Conservation (phyloP, 2,329 filamentous ascomycete genomes). For the Talaromyces sp. region DNA sequence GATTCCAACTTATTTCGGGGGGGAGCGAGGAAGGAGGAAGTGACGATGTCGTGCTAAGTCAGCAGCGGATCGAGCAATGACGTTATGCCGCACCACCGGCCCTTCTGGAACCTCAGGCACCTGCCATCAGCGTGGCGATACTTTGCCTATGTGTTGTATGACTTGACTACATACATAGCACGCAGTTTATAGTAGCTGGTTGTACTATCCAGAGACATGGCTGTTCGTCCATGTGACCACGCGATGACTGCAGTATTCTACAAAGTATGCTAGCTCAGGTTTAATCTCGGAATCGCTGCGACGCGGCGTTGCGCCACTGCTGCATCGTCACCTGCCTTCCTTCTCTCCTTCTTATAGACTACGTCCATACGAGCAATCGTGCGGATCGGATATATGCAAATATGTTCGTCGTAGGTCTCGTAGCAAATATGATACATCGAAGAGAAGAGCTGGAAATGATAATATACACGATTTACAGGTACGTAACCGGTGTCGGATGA, state of each 20-base stretch:
- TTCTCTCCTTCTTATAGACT: neutral
- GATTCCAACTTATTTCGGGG: too few relatives aligned
- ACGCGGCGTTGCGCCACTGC: slow-evolving; percentile 3
- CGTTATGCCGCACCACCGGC: slow-evolving; percentile 12
- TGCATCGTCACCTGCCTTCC: neutral
- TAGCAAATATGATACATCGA: slow-evolving; percentile 5
- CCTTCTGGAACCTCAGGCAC: slow-evolving; percentile 5
- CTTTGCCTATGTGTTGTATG: neutral
- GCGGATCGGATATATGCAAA: neutral
- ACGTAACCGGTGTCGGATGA: neutral
- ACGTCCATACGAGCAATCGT: neutral
- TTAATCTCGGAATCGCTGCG: too few relatives aligned
- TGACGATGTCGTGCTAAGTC: too few relatives aligned
- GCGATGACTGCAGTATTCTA: neutral
- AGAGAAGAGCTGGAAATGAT: neutral
- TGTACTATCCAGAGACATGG: too few relatives aligned
- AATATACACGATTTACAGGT: neutral
- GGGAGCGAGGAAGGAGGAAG: too few relatives aligned
- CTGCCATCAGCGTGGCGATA: neutral
- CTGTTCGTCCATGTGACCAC: neutral
- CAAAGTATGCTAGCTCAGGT: too few relatives aligned
- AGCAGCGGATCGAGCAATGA: slow-evolving; percentile 3
- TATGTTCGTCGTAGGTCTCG: slow-evolving; percentile 2
- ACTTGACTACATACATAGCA: too few relatives aligned
- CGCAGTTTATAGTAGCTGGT: too few relatives aligned